Evolutionary conservation across 2,329 filamentous ascomycete genomes (phyloP), one percentile per base, ranked within the genome.

Genomic region (Fusarium liriodendri): DNA sequence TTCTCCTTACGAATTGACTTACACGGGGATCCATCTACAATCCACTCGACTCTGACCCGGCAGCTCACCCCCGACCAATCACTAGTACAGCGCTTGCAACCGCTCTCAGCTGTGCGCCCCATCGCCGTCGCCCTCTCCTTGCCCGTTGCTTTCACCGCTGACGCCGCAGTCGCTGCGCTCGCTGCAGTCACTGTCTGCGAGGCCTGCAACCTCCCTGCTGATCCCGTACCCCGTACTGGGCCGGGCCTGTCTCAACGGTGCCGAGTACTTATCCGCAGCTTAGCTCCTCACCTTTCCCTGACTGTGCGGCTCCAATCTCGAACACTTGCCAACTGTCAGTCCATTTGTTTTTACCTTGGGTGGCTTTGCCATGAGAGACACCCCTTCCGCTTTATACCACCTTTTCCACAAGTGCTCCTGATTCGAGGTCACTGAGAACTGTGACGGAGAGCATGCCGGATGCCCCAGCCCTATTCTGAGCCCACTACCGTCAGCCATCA

Each of bases 11-110:
- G 55, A 63, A 54, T 70, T 45, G 72, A 74, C 72, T 74, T 74
- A 74, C 69, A 74, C 69, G 29, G 38, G 47, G 68, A 57, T 69
- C 72, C 72, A 74, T 72, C 52, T 52, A 70, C 62, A 72, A 64
- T 64, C 72, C 69, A 75, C 72, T 67, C 60, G 22, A 69, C 25
- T 27, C 57, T 58, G 35, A 54, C 27, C 64, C 32, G 35, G 47
- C 33, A 64, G 22, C 52, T 69, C 45, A 20, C 27, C 42, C 47
- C 64, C 60, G 5, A 45, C 72, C 69, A 74, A 74, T 75, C 72
- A 73, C 35, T 57, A 52, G 62, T 52, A 38, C 22, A 45, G 14
- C 52, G 25, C 42, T 55, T 70, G 47, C 61, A 62, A 58, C 47
- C 45, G 61, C 27, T 63, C 52, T 50, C 57, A 61, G 55, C 62